Percentiles rank a stretch among this genome's conserved stretches.
These are phyloP conservation scores for Dalbergia cultrata DNA, from an alignment of 306 rosid genomes.

Conservation along the genomic window DNA sequence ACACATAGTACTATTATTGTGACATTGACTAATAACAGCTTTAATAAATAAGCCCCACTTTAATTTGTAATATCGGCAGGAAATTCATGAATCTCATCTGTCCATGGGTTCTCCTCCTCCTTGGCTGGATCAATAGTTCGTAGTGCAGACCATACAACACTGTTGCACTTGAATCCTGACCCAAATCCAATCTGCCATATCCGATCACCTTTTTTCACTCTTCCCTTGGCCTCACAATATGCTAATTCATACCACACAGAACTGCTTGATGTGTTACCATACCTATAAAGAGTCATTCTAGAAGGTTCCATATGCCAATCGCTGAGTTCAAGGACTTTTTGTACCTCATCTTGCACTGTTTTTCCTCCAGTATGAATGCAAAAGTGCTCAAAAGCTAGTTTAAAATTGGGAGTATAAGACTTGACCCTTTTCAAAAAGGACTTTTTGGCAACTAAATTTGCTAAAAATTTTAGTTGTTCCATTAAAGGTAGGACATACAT, in stretches of 20 bases:
- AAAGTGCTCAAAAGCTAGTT: conserved; percentile 21
- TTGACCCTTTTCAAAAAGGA: not conserved
- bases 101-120: not conserved
- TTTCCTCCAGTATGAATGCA: conserved; percentile 34
- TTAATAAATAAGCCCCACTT: not conserved
- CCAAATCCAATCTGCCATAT: conserved; percentile 40
- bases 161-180: conserved; percentile 41
- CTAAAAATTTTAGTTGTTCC: conserved; percentile 22
- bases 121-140: not conserved
- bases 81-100: conserved; percentile 14
- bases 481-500: conserved; percentile 15
- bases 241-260: conserved; percentile 40
- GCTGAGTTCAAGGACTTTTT: not conserved
- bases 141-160: conserved; percentile 32
- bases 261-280: conserved; percentile 34
- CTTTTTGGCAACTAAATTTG: conserved; percentile 7
- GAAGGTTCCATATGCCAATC: conserved; percentile 31
- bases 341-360: not conserved
- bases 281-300: conserved; percentile 15
- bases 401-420: conserved; percentile 33
- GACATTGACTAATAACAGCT: too few species aligned
- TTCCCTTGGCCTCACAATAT: conserved; percentile 32
- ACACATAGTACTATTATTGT: too few species aligned
- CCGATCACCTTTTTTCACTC: conserved; percentile 23
- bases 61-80: not conserved